Evolutionary conservation across 2,329 filamentous ascomycete genomes (phyloP).

Genomic region (Acarospora socialis): DNA sequence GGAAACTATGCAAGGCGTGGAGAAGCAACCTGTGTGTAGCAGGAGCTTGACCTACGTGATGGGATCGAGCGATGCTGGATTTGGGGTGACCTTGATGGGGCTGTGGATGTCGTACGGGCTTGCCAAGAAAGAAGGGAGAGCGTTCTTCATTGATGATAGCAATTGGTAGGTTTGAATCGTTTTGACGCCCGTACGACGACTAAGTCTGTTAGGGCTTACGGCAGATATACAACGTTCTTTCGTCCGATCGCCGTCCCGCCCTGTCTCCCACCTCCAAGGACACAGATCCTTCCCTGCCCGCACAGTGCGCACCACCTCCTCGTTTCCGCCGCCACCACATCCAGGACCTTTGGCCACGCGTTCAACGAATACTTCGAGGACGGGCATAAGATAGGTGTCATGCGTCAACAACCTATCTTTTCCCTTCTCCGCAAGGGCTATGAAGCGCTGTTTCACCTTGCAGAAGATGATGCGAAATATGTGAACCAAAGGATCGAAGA

Average conservation of each 20-base stretch:
- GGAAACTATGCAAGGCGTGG: constrained; percentile 11
- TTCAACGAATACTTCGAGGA: constrained; percentile 42
- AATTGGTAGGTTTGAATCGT: constrained; percentile 41
- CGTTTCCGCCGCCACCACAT: constrained; percentile 53
- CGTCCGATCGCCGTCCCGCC: constrained; percentile 46
- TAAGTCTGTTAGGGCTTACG: constrained; percentile 48
- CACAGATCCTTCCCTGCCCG: constrained; percentile 68
- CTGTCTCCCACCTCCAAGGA: constrained; percentile 57
- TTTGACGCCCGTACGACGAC: not conserved
- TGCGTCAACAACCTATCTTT: constrained; percentile 48
- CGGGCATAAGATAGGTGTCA: constrained; percentile 34
- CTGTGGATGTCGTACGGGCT: constrained; percentile 76
- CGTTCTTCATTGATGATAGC: constrained; percentile 75
- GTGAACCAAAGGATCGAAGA: constrained; percentile 44
- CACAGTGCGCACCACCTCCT: constrained; percentile 60
- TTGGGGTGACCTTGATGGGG: constrained; percentile 63
- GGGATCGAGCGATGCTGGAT: constrained; percentile 58
- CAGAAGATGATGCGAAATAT: constrained; percentile 50
- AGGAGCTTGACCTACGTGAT: constrained; percentile 64
- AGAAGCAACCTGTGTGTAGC: constrained; percentile 42
- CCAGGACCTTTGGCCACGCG: constrained; percentile 46
- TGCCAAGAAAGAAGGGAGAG: constrained; percentile 55
- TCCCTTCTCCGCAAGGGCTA: constrained; percentile 55
- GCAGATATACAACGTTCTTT: constrained; percentile 60
- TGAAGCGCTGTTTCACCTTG: constrained; percentile 58